Evolutionary conservation across 78 protist species (phyloP), one percentile per base, ranked within the genome.

Genomic region (Goniomonas avonlea): DNA sequence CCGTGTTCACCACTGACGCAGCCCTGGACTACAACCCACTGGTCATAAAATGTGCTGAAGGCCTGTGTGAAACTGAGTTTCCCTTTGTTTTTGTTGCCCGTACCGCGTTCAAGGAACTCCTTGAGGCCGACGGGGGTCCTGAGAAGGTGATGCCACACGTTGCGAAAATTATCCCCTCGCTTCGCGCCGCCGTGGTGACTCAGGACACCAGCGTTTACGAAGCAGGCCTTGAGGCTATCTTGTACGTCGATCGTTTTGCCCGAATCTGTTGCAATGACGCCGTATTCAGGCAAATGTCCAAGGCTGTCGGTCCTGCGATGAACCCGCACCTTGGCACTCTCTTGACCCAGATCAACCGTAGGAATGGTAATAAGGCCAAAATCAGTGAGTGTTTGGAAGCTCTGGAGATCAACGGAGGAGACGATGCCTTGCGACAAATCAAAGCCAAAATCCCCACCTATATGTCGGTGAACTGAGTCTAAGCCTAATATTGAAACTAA

Each of bases 151-250:
- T 21, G 23, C 43, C 45, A 31, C 71, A 37, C 45, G 71, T 63
- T 27, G 29, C 71, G 23, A 9, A 43, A 3, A 63, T 63, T 1
- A 5, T 63, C 1, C 71, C 71, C 5, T 35, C 35, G 47, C 35
- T 63, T 20, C 71, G 71, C n/a, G 71, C 71, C 11, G 71, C 71
- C 23, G 47, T 63, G 27, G 35, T 63, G 71, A 63, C 47, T 43
- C 45, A 39, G 35, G 37, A 63, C 71, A 63, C 17, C 47, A 63
- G 17, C 23, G 71, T 63, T 21, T 63, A 37, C 8, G 71, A 32
- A 9, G 71, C 47, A 7, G 71, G 35, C 17, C 37, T 63, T n/a
- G 45, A 13, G 20, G 71, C 71, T 37, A 27, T 27, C 8, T n/a
- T n/a, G n/a, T n/a, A n/a, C n/a, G n/a, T n/a, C n/a, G n/a, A n/a